Base-by-base conservation (phyloP, 1,139 yeast species). In the Wickerhamomyces sp. region DNA sequence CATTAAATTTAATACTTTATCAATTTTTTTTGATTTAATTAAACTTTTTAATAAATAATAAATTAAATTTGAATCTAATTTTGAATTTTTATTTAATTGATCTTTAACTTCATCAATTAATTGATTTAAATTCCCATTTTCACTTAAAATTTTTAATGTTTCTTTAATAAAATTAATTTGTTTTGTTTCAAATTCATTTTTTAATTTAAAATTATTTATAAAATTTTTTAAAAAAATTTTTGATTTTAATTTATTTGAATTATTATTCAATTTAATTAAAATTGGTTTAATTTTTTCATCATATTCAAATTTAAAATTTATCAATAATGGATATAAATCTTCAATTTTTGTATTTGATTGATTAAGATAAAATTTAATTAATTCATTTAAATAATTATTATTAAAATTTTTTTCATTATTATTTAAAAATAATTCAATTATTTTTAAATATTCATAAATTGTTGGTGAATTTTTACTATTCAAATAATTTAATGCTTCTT, bases 281-380 rank as follows among this genome's bases (percentile, higher is more conserved):
- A 51, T 13, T 27, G 61, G 60, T 23, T 44, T 27, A 2, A 57
- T 34, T 36, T 42, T 52, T 6, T 53, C 32, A 4, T 45, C 41
- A 37, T 45, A 47, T 32, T 52, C 45, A n/a, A 47, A 40, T 34
- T 44, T 51, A 40, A 47, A 53, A 7, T 50, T 45, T n/a, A 54
- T 14, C 1, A 57, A 41, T 13, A 53, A 29, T 6, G 47, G 37
- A 1, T 43, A 39, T 10, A 57, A 23, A 15, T 56, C 55, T 10
- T 48, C 48, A 3, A 37, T 1, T 1, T 45, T 36, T 2, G 54
- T 43, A 0, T 40, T 34, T 2, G 44, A 47, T 34, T 50, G 53
- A 1, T 32, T 11, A 4, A 56, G 23, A 40, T 51, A 58, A 39
- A 56, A 57, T 3, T 51, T 43, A 31, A 54, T 44, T 37, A 57